Conservation (phyloP, 2,329 filamentous ascomycete species). For the Thielaviopsis musarum region DNA sequence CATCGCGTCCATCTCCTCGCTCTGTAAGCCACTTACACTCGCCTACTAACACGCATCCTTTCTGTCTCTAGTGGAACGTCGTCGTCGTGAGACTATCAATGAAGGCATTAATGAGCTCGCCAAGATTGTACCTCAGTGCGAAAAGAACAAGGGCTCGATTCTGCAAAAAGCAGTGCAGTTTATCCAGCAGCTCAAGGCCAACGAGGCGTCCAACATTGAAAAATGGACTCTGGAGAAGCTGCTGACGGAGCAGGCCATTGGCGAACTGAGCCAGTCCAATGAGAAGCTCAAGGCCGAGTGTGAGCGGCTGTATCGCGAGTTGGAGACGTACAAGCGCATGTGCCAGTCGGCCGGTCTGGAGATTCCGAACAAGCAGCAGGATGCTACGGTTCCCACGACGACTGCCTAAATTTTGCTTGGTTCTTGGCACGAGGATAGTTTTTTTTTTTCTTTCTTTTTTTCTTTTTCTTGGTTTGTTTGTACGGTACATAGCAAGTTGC, state of each 20-base stretch:
- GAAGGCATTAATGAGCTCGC: conserved; percentile 96
- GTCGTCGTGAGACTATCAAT: conserved; percentile 93
- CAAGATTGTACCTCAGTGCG: conserved; percentile 92
- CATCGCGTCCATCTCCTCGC: too few species aligned
- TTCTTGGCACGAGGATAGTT: neutral
- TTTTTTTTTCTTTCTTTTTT: neutral
- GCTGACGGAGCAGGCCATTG: conserved; percentile 73
- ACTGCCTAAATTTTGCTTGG: neutral
- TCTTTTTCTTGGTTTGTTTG: neutral
- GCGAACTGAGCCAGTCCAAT: conserved; percentile 72
- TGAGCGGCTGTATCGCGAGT: conserved; percentile 59
- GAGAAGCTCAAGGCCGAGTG: conserved; percentile 74
- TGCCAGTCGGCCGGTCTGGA: conserved; percentile 42
- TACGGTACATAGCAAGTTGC: neutral
- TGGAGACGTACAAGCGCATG: conserved; percentile 62
- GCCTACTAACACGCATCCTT: conserved; percentile 16
- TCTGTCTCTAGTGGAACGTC: conserved; percentile 59
- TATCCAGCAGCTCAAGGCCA: conserved; percentile 87
- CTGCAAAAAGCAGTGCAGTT: conserved; percentile 85
- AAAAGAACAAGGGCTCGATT: conserved; percentile 98
- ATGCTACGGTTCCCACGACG: conserved; percentile 1
- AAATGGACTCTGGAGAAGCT: conserved; percentile 89
- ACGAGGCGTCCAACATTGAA: conserved; percentile 84
- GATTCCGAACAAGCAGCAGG: conserved; percentile 11
- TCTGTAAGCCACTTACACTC: neutral